Conservation (phyloP, 1,284 basidiomycete genomes). For the Phenoliferia sp. region DNA sequence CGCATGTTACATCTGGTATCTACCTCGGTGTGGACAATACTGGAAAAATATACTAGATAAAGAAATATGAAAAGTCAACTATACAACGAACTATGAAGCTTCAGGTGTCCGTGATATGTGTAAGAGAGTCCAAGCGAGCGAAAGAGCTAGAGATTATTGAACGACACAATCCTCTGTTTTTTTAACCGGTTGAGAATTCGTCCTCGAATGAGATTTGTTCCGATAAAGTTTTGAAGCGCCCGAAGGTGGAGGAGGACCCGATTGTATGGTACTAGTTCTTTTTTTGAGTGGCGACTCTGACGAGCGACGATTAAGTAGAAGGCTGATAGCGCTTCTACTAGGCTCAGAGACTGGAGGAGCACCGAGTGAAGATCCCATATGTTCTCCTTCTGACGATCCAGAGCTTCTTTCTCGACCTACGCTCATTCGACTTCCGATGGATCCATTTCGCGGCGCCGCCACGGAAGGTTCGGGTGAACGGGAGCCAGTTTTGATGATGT, state of each 20-base stretch:
- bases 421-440: neutral
- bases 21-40: too few relatives aligned
- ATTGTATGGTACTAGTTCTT: neutral
- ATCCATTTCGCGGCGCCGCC: neutral
- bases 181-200: conserved; percentile 10
- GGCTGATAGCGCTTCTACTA: neutral
- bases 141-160: too few relatives aligned
- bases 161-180: conserved; percentile 8
- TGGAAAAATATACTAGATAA: too few relatives aligned
- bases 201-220: conserved; percentile 8
- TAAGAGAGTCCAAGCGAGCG: too few relatives aligned
- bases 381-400: neutral
- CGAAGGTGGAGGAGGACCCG: conserved; percentile 3
- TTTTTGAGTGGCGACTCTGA: neutral
- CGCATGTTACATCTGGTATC: too few relatives aligned
- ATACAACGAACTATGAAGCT: too few relatives aligned
- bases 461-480: neutral
- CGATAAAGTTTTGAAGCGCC: neutral
- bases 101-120: too few relatives aligned
- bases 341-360: neutral
- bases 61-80: too few relatives aligned
- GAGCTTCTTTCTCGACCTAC: neutral
- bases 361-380: neutral
- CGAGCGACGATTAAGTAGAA: neutral
- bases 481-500: neutral